Conservation (phyloP, 1,139 yeast genomes). For the Zygosaccharomyces pseudobailii region DNA sequence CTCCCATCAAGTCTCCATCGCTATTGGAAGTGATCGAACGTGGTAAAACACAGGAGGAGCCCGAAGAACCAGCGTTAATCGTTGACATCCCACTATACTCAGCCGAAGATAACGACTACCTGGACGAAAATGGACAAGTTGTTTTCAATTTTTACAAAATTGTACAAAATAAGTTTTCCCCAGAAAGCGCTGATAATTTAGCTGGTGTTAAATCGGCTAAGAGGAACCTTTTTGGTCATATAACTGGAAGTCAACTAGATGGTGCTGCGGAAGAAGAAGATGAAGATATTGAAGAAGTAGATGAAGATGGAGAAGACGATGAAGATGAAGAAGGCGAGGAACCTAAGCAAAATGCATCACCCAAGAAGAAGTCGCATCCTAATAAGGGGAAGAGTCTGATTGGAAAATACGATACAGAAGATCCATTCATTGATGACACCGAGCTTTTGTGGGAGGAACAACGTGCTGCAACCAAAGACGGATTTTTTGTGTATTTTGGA, state of each 20-base stretch:
- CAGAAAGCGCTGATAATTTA: conserved; percentile 6
- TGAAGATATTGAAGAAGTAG: conserved; percentile 44
- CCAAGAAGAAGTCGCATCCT: conserved; percentile 36
- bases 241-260: conserved; percentile 60
- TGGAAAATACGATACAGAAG: conserved; percentile 88
- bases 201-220: conserved; percentile 70
- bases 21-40: conserved; percentile 24
- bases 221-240: conserved; percentile 50
- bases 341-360: conserved; percentile 22
- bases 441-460: conserved; percentile 93
- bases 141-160: conserved; percentile 72
- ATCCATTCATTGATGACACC: conserved; percentile 94
- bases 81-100: conserved; percentile 55
- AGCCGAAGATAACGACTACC: conserved; percentile 37
- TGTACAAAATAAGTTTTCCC: conserved; percentile 66
- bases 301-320: conserved; percentile 29
- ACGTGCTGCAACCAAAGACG: conserved; percentile 87
- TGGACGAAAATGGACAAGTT: conserved; percentile 65
- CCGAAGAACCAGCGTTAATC: conserved; percentile 44
- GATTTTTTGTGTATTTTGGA: conserved; percentile 94
- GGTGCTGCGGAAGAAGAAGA: conserved; percentile 56
- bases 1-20: conserved; percentile 31
- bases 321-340: conserved; percentile 24
- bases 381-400: conserved; percentile 59
- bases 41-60: conserved; percentile 33